Conservation (phyloP, 1,139 yeast species). For the Suhomyces taliae region DNA sequence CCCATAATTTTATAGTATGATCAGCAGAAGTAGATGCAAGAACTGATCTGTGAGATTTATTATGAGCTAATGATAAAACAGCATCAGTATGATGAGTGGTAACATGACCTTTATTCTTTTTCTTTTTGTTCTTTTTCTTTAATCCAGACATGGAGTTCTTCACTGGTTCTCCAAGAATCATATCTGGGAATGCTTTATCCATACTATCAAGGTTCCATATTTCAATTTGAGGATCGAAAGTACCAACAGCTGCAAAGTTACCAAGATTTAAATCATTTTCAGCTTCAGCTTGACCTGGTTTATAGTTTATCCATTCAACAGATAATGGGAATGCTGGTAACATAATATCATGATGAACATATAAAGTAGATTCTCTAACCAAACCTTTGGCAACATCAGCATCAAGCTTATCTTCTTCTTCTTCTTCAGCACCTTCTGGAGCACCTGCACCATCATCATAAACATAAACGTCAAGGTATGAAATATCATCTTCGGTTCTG, state of each 20-base stretch:
- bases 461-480: conserved; percentile 88
- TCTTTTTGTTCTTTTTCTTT: conserved; percentile 48
- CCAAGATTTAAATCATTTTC: conserved; percentile 54
- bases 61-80: conserved; percentile 82
- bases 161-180: conserved; percentile 80
- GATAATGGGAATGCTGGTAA: conserved; percentile 96
- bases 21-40: conserved; percentile 96
- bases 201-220: conserved; percentile 92
- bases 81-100: conserved; percentile 92
- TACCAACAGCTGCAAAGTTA: conserved; percentile 93
- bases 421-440: conserved; percentile 58
- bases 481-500: conserved; percentile 93
- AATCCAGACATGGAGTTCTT: conserved; percentile 44
- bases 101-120: conserved; percentile 50
- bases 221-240: conserved; percentile 97
- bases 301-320: conserved; percentile 90
- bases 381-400: conserved; percentile 69
- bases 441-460: conserved; percentile 94
- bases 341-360: conserved; percentile 96
- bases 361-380: conserved; percentile 70
- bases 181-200: conserved; percentile 93
- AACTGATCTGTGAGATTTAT: conserved; percentile 76
- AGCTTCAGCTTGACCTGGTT: conserved; percentile 47
- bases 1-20: conserved; percentile 94
- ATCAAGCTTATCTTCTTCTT: conserved; percentile 60